Percentiles rank a stretch among this genome's conserved stretches.
phyloP scores from a whole-genome alignment of 192 early-diverging fungal genomes.

The Nowakowskiella sp. region DNA sequence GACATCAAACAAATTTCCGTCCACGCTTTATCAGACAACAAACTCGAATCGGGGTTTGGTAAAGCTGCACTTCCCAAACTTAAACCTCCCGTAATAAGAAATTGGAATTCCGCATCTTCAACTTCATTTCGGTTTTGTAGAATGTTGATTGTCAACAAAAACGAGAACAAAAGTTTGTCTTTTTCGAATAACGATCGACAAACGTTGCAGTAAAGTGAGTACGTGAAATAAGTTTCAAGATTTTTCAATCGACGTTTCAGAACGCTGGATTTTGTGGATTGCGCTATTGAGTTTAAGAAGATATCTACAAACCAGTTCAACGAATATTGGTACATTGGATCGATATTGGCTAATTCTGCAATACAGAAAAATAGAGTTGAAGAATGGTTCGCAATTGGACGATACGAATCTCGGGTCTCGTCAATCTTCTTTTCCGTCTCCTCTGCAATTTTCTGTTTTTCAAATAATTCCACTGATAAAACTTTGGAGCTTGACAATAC shows the following conservation, averaged over 20 bases:
- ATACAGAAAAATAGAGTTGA: conserved; percentile 57
- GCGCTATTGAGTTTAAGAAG: conserved; percentile 42
- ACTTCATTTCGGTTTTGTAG: conserved; percentile 42
- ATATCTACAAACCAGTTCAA: conserved; percentile 61
- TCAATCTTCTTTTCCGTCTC: conserved; percentile 62
- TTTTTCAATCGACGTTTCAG: conserved; percentile 56
- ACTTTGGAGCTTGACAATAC: conserved; percentile 50
- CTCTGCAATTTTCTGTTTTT: conserved; percentile 62
- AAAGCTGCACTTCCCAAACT: conserved; percentile 29
- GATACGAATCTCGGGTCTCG: conserved; percentile 56
- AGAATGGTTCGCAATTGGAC: conserved; percentile 58
- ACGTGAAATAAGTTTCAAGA: conserved; percentile 55
- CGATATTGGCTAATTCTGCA: conserved; percentile 58
- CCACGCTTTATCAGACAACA: conserved; percentile 52
- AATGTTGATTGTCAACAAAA: conserved; percentile 48
- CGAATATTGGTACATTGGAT: conserved; percentile 65
- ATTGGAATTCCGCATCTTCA: conserved; percentile 42
- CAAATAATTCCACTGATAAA: conserved; percentile 50
- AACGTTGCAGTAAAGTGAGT: conserved; percentile 56
- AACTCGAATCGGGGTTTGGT: conserved; percentile 39
- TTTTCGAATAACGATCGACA: conserved; percentile 63
- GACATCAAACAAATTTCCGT: conserved; percentile 41
- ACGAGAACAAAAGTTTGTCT: conserved; percentile 59
- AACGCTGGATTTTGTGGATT: conserved; percentile 47
- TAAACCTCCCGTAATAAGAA: conserved; percentile 49